Base-by-base conservation (phyloP, 2,329 filamentous ascomycete genomes). In the Neospermospora avenae region DNA sequence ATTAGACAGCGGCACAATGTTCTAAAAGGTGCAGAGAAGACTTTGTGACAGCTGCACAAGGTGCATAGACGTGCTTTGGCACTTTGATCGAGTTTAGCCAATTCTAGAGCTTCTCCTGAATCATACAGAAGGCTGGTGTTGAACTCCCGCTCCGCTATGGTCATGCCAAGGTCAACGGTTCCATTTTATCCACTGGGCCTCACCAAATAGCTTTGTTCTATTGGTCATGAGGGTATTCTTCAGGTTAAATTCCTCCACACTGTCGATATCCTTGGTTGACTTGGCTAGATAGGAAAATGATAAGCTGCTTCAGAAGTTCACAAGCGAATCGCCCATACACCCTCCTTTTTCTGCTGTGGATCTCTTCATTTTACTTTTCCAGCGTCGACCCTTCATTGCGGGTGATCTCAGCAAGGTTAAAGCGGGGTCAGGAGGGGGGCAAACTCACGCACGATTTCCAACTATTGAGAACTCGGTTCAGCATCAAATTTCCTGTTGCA, bases 171-270 rank as follows among this genome's bases (percentile, higher is more conserved):
- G 44, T 51, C 49, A 22, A 14, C 14, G 34, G 42, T 24, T 31
- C 28, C 54, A 49, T 31, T 31, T 37, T n/a, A 37, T 18, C 20
- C 14, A 35, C 44, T 16, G 31, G 22, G 2, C 31, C 37, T 34
- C 35, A 24, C 34, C 37, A 20, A 8, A 18, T 48, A 18, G 20
- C 41, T 44, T 41, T 57, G 55, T 57, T 57, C 51, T 45, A 57
- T 22, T 34, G 55, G 55, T 51, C n/a, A 45, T 57, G 49, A 51
- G 55, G 35, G 51, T 57, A 45, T 57, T 57, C 37, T 41, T 22
- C 24, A 51, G 35, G 34, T 54, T 41, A 41, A 57, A 51, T 49
- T n/a, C 34, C 35, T 51, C 45, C 34, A 31, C 31, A 51, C 42
- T 25, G 22, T 3, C 39, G 37, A 5, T n/a, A 20, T 14, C 18